Percentiles rank a stretch among this genome's conserved stretches.
Conservation (phyloP, 2,329 filamentous ascomycete genomes). For the Drechslerella coelobrocha region DNA sequence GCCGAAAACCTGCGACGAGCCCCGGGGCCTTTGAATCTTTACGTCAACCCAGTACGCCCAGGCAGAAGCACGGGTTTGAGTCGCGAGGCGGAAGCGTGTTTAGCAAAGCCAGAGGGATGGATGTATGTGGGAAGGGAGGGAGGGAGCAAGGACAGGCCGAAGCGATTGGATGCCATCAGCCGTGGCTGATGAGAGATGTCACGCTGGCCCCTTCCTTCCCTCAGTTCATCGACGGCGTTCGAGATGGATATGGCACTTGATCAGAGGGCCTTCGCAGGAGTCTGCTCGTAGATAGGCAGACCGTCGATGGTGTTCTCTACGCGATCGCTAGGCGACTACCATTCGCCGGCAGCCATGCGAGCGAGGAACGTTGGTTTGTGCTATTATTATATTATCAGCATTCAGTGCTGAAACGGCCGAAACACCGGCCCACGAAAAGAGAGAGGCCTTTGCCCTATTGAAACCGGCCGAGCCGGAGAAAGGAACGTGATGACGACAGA, state of each 20-base stretch:
- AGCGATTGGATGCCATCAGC: background rate
- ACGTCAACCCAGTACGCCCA: background rate
- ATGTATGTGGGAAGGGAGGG: background rate
- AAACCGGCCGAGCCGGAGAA: background rate
- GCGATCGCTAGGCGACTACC: no score
- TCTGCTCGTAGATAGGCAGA: no score
- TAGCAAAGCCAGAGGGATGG: background rate
- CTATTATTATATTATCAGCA: no score
- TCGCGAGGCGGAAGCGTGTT: background rate
- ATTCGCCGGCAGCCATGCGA: no score
- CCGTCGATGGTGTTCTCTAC: no score
- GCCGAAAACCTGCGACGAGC: constrained; percentile 35
- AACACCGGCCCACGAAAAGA: background rate
- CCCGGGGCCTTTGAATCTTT: constrained; percentile 17
- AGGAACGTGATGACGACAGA: background rate
- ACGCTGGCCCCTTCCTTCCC: no score
- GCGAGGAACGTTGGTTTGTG: no score
- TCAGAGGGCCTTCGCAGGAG: no score
- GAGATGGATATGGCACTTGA: no score
- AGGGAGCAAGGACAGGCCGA: background rate
- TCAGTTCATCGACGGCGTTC: no score
- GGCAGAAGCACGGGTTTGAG: background rate
- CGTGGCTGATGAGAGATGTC: background rate
- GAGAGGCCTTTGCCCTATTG: background rate
- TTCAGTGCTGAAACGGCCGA: background rate